A percentile compares a stretch with the other conserved stretches of the same genome.
These are phyloP conservation scores for Tulasnella sp. DNA, from an alignment of 768 basidiomycete genomes.

Conservation along the genomic window DNA sequence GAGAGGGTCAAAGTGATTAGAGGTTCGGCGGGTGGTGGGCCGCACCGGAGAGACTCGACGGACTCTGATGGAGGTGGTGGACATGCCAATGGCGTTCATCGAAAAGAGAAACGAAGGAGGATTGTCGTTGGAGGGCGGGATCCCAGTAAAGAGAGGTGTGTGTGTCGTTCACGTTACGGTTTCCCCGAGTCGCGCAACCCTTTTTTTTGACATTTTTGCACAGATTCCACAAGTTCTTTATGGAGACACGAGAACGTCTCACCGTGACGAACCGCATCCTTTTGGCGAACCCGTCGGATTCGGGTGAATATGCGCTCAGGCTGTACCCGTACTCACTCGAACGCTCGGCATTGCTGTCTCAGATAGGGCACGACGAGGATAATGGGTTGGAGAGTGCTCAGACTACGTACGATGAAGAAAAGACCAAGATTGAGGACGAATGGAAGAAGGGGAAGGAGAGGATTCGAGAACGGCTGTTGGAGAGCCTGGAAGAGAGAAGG, in stretches of 20 bases:
- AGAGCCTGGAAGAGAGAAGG: constrained; percentile 77
- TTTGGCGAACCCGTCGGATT: constrained; percentile 10
- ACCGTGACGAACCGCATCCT: constrained; percentile 12
- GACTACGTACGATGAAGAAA: constrained; percentile 69
- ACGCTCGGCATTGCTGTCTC: constrained; percentile 63
- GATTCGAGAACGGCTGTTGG: constrained; percentile 67
- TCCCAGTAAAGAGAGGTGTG: neutral
- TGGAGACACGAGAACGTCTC: constrained; percentile 13
- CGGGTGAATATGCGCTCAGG: constrained; percentile 53
- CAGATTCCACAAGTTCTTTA: constrained; percentile 8
- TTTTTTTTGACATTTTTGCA: neutral
- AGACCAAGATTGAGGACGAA: constrained; percentile 72
- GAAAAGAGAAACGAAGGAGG: constrained; percentile 3
- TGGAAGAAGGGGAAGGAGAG: constrained; percentile 67
- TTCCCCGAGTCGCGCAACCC: neutral
- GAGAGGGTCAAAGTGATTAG: neutral
- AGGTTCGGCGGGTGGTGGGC: neutral
- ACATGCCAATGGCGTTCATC: neutral
- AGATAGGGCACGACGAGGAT: constrained; percentile 58
- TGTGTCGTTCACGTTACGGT: neutral
- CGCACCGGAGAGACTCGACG: neutral
- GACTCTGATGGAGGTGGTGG: neutral
- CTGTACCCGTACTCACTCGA: constrained; percentile 67
- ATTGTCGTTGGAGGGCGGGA: neutral
- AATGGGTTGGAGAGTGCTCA: constrained; percentile 59